Base-by-base conservation (phyloP, 768 basidiomycete species). In the Asterophora parasitica region DNA sequence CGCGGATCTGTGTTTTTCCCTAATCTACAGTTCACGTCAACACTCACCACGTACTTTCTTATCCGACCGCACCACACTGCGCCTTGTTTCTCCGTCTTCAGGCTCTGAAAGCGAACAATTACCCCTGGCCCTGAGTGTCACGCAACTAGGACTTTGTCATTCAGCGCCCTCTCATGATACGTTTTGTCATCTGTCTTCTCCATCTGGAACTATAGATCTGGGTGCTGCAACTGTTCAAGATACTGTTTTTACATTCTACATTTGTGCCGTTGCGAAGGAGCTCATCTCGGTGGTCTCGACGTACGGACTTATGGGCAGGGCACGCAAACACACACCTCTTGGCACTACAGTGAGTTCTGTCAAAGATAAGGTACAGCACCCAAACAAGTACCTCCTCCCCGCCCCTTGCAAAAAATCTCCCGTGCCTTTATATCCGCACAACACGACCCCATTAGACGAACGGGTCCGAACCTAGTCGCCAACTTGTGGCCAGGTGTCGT, bases 91-190 rank as follows among this genome's bases (percentile, higher is more conserved):
- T 31, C 15, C 45, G 38, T 46, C 40, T 42, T 13, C 23, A 40
- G 16, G 16, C 20, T 35, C 31, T 44, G 51, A 56, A 45, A 16
- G n/a, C 16, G 27, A 19, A 7, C 39, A 31, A 28, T 11, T 33
- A 38, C 46, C 49, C 52, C 44, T 51, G 54, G 49, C 45, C 57
- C 57, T 58, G 54, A 43, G 31, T 53, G 48, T 43, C 43, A 42
- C 42, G 20, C n/a, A 35, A n/a, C 36, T 39, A 46, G 34, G 41
- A 39, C 37, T 44, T 33, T 33, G 42, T 42, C 36, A 33, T 6
- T 16, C 30, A 9, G 20, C 26, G 41, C 45, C 40, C 36, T 46
- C 46, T 19, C 50, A 49, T 53, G 55, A 57, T 51, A 44, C 41
- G 31, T 35, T 33, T 42, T 11, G 33, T 42, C 36, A 38, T 51